These are phyloP conservation scores for Zymoseptoria pseudotritici DNA, from an alignment of 2,329 filamentous ascomycete species.

Conservation along the genomic window DNA sequence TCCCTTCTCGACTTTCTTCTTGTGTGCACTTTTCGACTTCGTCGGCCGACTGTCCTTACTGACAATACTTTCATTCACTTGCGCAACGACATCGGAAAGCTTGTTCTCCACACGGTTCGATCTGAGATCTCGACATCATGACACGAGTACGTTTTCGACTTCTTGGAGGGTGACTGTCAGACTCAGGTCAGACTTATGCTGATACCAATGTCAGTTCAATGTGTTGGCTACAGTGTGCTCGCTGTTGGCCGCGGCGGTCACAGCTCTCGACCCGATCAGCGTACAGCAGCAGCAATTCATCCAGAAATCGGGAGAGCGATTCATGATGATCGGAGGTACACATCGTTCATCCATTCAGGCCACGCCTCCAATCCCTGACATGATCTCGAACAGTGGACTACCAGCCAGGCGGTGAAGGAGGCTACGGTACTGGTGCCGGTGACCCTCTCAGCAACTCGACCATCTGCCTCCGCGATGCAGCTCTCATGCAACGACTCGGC, in stretches of 20 bases:
- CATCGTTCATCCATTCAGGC: neutral
- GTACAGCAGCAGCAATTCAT: conserved; percentile 54
- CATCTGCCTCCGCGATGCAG: conserved; percentile 55
- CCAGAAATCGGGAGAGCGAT: conserved; percentile 49
- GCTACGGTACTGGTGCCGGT: conserved; percentile 44
- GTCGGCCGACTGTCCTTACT: neutral
- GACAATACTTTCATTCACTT: neutral
- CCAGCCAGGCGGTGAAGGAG: conserved; percentile 55
- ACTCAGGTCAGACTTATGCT: neutral
- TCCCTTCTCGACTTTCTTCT: neutral
- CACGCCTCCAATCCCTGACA: conserved; percentile 35
- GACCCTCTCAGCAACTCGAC: conserved; percentile 54
- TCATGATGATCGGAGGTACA: conserved; percentile 42
- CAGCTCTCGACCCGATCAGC: conserved; percentile 49
- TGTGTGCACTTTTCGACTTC: neutral
- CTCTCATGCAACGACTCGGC: conserved; percentile 55
- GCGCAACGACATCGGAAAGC: neutral
- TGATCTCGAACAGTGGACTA: conserved; percentile 44
- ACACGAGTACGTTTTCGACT: neutral
- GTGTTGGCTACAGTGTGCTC: conserved; percentile 7
- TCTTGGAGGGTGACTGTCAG: neutral
- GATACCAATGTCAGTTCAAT: neutral
- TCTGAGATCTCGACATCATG: neutral
- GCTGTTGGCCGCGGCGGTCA: conserved; percentile 30
- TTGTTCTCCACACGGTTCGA: neutral